Evolutionary conservation across 2,329 filamentous ascomycete species (phyloP), one percentile per base, ranked within the genome.

Genomic region (Paracamarosporium sp.): DNA sequence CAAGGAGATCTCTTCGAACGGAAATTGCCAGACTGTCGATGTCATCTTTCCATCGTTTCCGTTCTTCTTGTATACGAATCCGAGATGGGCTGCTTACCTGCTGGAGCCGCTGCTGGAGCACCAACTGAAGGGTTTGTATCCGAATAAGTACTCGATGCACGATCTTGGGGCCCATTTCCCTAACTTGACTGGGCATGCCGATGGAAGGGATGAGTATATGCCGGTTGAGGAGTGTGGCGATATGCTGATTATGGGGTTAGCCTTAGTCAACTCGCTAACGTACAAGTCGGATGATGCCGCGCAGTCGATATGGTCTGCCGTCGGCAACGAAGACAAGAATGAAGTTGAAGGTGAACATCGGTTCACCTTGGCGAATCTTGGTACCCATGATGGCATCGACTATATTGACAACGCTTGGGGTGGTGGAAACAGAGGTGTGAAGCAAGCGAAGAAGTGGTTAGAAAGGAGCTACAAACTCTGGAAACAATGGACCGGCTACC

Each of bases 31-130:
- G 72, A 95, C 91, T 0, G 90, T 95, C 11, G 91, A 94, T 78
- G 90, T 96, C 55, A 94, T 96, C 66, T 95, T 93, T 79, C 92
- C 91, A 0, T 85, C 91, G 0, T 93, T 92, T 76, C 91, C 92
- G 0, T 95, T 94, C 82, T 94, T 94, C 80, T 75, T 94, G 20
- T 95, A 94, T 71, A 93, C 91, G 17, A 93, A 93, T 65, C 91
- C 91, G 2, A 82, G 86, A 57, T 94, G 91, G 90, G 80, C 93
- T 55, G 89, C 88, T 1, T 93, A 93, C 69, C 81, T 94, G 3
- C 80, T 95, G 4, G 90, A 94, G 73, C 91, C 91, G 5, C 80
- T 94, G 24, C 83, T 95, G 51, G 91, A 95, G 76, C 90, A 95
- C 73, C 91, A 91, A 81, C 78, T 91, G 24, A 92, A 90, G 69